phyloP scores from a whole-genome alignment of 805 yeast species.

The Ogataea glucozyma region DNA sequence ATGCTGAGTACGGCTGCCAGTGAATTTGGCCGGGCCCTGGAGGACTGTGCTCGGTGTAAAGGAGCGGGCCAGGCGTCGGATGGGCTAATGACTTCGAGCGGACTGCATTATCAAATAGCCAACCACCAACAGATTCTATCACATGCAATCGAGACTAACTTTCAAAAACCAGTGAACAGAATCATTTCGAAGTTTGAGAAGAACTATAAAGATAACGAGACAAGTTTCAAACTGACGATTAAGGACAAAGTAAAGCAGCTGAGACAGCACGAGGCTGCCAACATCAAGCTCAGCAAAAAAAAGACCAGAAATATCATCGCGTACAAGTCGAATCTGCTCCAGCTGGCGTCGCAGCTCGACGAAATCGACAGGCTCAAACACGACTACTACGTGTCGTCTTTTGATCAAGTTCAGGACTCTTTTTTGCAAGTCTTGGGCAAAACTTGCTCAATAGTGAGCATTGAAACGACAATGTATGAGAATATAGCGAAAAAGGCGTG shows the following conservation, averaged over 20 bases:
- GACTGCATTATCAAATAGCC: conserved; percentile 72
- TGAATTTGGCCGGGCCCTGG: conserved; percentile 70
- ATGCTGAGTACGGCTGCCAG: conserved; percentile 60
- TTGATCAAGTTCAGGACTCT: conserved; percentile 61
- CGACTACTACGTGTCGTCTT: conserved; percentile 68
- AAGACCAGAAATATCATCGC: conserved; percentile 65
- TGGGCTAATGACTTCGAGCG: conserved; percentile 71
- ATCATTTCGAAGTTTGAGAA: conserved; percentile 47
- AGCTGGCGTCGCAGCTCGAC: conserved; percentile 72
- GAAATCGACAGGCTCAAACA: conserved; percentile 75
- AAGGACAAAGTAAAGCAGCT: conserved; percentile 52
- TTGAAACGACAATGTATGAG: conserved; percentile 80
- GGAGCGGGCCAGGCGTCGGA: conserved; percentile 62
- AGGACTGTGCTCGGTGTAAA: conserved; percentile 59
- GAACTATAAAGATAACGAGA: conserved; percentile 49
- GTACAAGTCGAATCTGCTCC: conserved; percentile 66
- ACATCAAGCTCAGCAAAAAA: conserved; percentile 56
- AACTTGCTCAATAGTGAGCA: conserved; percentile 67
- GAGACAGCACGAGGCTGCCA: conserved; percentile 61
- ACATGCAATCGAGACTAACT: conserved; percentile 51
- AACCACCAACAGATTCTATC: conserved; percentile 76
- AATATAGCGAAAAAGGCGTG: conserved; percentile 82
- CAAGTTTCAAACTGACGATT: conserved; percentile 53
- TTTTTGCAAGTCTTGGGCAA: conserved; percentile 52
- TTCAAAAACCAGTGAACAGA: conserved; percentile 52